Conservation (phyloP, 306 rosid genomes). For the Luffa aegyptiaca region DNA sequence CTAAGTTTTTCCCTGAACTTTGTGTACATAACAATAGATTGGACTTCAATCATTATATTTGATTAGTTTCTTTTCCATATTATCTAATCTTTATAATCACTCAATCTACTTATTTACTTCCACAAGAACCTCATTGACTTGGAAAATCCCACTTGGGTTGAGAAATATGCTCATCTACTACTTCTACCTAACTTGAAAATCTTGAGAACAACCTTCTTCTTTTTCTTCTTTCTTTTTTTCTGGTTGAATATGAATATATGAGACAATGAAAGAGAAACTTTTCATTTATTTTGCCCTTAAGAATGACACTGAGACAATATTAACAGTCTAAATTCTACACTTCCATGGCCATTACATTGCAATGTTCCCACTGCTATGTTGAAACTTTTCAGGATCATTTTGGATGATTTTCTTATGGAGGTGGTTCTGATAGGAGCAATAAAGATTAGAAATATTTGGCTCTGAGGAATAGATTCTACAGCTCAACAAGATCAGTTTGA, state of each 20-base stretch:
- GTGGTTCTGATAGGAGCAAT: background rate
- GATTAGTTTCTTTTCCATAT: background rate
- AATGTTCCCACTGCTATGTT: background rate
- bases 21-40: background rate
- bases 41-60: background rate
- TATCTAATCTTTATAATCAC: background rate
- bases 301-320: background rate
- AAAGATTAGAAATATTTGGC: background rate
- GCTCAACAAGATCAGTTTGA: constrained; percentile 25
- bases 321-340: background rate
- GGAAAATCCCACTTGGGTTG: background rate
- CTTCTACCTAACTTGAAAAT: background rate
- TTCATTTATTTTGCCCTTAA: background rate
- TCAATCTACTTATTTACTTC: background rate
- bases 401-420: background rate
- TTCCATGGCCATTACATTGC: background rate
- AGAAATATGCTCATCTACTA: background rate
- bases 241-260: background rate
- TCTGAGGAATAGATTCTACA: constrained; percentile 30
- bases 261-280: background rate
- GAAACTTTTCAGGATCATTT: background rate
- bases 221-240: background rate
- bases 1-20: background rate
- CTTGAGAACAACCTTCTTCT: background rate
- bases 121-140: background rate